phyloP scores from a whole-genome alignment of 768 basidiomycete genomes.

The Albatrellus ellisii region DNA sequence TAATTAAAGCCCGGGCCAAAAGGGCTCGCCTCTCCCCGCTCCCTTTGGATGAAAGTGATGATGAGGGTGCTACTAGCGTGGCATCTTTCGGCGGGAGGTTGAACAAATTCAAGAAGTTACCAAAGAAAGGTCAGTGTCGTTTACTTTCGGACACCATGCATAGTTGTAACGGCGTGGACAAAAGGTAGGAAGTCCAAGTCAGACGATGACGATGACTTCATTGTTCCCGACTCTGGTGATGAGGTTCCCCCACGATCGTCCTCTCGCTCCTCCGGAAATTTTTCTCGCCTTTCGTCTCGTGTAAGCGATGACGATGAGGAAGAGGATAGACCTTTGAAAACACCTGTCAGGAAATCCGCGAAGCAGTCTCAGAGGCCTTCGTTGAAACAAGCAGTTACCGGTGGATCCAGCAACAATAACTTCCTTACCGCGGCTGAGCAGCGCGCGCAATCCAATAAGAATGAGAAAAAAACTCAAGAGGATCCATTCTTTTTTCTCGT shows the following conservation, averaged over 20 bases:
- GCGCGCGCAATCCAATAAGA: constrained; percentile 62
- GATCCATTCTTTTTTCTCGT: constrained; percentile 63
- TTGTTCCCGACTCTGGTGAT: constrained; percentile 46
- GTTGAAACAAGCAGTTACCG: constrained; percentile 20
- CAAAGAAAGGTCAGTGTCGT: constrained; percentile 36
- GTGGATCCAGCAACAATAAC: constrained; percentile 20
- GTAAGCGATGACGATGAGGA: constrained; percentile 30
- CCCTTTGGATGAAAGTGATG: constrained; percentile 35
- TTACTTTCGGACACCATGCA: background rate
- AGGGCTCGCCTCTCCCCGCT: constrained; percentile 44
- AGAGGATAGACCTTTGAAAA: constrained; percentile 18
- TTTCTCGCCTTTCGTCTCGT: constrained; percentile 17
- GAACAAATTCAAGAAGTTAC: constrained; percentile 53
- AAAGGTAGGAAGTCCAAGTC: constrained; percentile 28
- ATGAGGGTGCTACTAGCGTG: constrained; percentile 22
- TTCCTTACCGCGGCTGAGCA: constrained; percentile 82
- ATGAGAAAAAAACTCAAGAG: constrained; percentile 70
- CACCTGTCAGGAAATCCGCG: constrained; percentile 26
- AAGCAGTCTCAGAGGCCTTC: constrained; percentile 19
- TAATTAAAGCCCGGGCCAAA: constrained; percentile 34
- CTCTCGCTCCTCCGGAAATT: constrained; percentile 38
- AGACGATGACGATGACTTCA: constrained; percentile 62
- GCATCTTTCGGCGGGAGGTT: constrained; percentile 45
- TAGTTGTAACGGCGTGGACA: no score
- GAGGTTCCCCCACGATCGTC: constrained; percentile 30